Conservation (phyloP, 805 yeast species). For the Pachysolen tannophilus region DNA sequence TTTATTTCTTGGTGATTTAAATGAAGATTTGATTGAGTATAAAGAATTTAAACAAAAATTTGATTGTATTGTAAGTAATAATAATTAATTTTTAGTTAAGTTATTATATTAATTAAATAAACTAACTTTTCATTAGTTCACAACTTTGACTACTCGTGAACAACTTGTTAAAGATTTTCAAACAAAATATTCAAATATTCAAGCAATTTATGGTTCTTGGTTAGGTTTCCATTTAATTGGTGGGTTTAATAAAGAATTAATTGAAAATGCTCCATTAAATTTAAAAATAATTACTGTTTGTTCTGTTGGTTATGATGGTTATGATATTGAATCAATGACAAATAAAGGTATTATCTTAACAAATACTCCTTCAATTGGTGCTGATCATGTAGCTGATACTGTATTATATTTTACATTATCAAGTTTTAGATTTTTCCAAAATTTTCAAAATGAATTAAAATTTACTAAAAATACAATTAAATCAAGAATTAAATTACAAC, state of each 20-base stretch:
- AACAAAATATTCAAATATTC: slow-evolving; percentile 28
- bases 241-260: slow-evolving; percentile 32
- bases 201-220: slow-evolving; percentile 48
- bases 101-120: no score
- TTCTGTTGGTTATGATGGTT: slow-evolving; percentile 44
- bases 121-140: not conserved
- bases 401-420: slow-evolving; percentile 49
- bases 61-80: slow-evolving; percentile 19
- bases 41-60: slow-evolving; percentile 31
- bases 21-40: slow-evolving; percentile 39
- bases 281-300: slow-evolving; percentile 43
- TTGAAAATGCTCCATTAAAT: slow-evolving; percentile 31
- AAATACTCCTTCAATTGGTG: slow-evolving; percentile 31
- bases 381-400: slow-evolving; percentile 60
- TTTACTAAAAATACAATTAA: slow-evolving; percentile 32
- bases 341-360: slow-evolving; percentile 25
- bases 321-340: slow-evolving; percentile 28
- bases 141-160: slow-evolving; percentile 31
- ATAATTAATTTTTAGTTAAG: no score
- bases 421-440: slow-evolving; percentile 43
- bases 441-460: slow-evolving; percentile 25
- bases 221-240: slow-evolving; percentile 36
- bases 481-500: slow-evolving; percentile 32
- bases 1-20: slow-evolving; percentile 43
- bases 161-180: slow-evolving; percentile 32